Conservation (phyloP, 163 green algal species). For the Chlamydomonas reinhardtii region DNA sequence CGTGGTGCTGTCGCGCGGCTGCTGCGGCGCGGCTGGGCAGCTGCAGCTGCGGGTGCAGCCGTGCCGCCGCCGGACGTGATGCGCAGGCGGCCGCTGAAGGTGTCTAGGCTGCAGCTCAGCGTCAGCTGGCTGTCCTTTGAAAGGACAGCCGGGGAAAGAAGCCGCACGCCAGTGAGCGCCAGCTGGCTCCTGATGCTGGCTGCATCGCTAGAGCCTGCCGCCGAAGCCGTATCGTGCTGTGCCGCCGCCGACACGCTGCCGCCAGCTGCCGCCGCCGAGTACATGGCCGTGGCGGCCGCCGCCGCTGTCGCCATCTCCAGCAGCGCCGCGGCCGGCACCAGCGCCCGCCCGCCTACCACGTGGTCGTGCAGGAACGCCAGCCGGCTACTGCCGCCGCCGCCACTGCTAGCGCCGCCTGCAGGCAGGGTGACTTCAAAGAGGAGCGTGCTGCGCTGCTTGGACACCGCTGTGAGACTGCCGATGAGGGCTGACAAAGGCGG, state of each 20-base stretch:
- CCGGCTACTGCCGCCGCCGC: neutral
- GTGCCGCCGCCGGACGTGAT: conserved; percentile 9
- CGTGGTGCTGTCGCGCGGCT: no score
- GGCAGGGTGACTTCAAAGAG: neutral
- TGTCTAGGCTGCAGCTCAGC: conserved; percentile 7
- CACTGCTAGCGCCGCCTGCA: neutral
- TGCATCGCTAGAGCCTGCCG: neutral
- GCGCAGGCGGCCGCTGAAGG: conserved; percentile 2
- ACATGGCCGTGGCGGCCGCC: neutral
- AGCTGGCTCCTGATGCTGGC: neutral
- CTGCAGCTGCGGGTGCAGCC: no score
- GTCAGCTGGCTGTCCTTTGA: neutral
- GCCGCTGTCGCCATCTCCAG: conserved; percentile 65
- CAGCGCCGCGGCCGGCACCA: conserved; percentile 65
- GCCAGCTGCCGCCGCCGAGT: neutral
- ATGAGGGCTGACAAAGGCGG: conserved; percentile 20
- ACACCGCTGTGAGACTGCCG: no score
- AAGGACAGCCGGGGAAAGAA: conserved; percentile 47
- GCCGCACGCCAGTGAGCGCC: conserved; percentile 29
- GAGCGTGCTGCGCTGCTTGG: no score
- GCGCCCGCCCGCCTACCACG: conserved; percentile 47
- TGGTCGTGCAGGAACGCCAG: conserved; percentile 51
- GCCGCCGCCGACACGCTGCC: no score
- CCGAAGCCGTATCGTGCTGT: no score
- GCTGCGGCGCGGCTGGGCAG: no score